These are phyloP conservation scores for Phaeosphaeria sp. DNA, from an alignment of 2,329 filamentous ascomycete genomes.

Conservation along the genomic window DNA sequence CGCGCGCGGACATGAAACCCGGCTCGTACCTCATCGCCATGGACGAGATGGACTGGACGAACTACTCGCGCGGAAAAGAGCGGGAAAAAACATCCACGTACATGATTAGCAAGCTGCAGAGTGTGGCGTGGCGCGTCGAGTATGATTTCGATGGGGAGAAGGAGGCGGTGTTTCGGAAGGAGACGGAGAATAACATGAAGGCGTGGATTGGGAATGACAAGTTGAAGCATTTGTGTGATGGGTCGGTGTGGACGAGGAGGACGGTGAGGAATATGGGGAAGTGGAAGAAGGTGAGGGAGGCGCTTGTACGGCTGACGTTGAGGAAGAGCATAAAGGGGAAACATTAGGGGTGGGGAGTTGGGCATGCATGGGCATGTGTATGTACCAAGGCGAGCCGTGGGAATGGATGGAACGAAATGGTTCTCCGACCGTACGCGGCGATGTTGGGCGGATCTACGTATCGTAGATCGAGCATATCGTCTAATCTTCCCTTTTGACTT, in stretches of 20 bases:
- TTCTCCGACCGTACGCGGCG: slow-evolving; percentile 50
- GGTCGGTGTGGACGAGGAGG: not conserved
- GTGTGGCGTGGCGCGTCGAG: not conserved
- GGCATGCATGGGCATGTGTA: no score
- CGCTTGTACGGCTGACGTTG: not conserved
- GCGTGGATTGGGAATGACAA: not conserved
- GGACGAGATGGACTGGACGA: not conserved
- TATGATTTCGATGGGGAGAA: not conserved
- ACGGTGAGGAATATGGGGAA: not conserved
- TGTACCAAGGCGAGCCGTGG: no score
- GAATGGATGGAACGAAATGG: slow-evolving; percentile 55
- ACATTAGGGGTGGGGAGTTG: no score
- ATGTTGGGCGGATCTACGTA: slow-evolving; percentile 21
- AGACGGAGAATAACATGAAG: not conserved
- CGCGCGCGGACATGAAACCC: not conserved
- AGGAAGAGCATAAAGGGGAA: not conserved
- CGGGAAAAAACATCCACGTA: not conserved
- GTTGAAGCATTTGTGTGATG: not conserved
- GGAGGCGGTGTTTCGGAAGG: not conserved
- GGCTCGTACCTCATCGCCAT: not conserved
- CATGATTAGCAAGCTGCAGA: no score
- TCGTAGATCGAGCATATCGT: slow-evolving; percentile 34
- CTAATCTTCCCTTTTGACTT: slow-evolving; percentile 54
- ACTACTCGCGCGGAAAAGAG: not conserved
- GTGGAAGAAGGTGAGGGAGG: not conserved